Evolutionary conservation across 495 filamentous ascomycete genomes (phyloP).

Genomic region (Glonium stellatum): DNA sequence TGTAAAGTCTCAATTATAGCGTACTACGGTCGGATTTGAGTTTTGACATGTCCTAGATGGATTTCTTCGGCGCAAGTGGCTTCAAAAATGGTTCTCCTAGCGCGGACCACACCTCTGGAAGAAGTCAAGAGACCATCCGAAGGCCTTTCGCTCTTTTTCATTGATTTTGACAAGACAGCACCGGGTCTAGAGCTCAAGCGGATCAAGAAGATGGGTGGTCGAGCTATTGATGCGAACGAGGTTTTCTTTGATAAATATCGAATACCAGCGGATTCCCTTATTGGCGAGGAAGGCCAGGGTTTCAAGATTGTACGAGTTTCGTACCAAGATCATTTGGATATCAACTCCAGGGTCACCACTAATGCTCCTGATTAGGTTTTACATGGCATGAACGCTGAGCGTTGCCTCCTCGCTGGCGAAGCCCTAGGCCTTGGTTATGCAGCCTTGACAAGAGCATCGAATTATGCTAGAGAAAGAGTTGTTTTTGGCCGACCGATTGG

Average conservation of each 20-base stretch:
- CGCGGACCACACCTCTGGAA: conserved; percentile 62
- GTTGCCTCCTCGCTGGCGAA: conserved; percentile 69
- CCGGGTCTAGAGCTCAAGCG: conserved; percentile 56
- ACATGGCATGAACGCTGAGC: conserved; percentile 80
- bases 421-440: conserved; percentile 71
- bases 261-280: conserved; percentile 53
- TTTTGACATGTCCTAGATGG: conserved; percentile 37
- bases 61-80: conserved; percentile 75
- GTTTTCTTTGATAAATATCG: conserved; percentile 73
- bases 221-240: conserved; percentile 75
- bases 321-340: neutral
- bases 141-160: conserved; percentile 69
- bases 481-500: conserved; percentile 69
- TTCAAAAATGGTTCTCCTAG: conserved; percentile 68
- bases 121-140: conserved; percentile 59
- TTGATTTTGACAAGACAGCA: conserved; percentile 55
- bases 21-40: neutral
- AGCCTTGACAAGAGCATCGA: conserved; percentile 56
- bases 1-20: conserved; percentile 36
- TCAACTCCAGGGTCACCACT: neutral
- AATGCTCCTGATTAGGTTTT: conserved; percentile 42
- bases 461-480: conserved; percentile 60
- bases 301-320: conserved; percentile 52
- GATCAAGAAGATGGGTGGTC: conserved; percentile 77
- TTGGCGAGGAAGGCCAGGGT: conserved; percentile 63